These are phyloP conservation scores for Eucalyptus polybractea DNA, from an alignment of 345 rosid genomes.

Conservation along the genomic window DNA sequence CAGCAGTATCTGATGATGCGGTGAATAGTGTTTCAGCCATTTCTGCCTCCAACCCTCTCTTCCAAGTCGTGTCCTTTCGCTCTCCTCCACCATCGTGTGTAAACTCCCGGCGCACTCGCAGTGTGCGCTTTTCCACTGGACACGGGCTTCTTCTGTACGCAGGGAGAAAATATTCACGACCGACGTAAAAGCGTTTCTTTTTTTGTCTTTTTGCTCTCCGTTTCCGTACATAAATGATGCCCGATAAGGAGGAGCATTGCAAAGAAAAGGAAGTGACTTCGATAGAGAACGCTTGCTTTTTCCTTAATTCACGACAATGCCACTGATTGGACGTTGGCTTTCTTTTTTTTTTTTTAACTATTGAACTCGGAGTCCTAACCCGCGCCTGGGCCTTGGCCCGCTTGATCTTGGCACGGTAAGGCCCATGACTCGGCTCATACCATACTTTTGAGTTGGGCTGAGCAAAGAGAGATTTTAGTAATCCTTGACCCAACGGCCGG, in stretches of 20 bases:
- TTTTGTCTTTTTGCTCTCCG: too few species aligned
- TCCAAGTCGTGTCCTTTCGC: neutral
- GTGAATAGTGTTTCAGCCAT: constrained; percentile 29
- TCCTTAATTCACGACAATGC: neutral
- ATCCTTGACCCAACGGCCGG: neutral
- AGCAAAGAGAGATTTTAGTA: neutral
- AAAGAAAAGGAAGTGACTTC: neutral
- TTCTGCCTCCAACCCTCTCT: neutral
- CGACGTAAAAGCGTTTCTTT: too few species aligned
- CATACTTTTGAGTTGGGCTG: neutral
- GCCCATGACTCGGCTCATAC: neutral
- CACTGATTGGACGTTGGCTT: neutral
- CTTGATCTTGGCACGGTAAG: neutral
- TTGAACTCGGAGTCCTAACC: neutral
- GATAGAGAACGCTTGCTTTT: neutral
- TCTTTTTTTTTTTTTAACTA: too few species aligned
- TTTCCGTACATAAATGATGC: too few species aligned
- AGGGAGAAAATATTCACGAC: too few species aligned
- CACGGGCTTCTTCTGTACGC: neutral
- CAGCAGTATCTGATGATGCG: constrained; percentile 24
- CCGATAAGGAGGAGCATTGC: too few species aligned
- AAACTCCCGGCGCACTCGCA: neutral
- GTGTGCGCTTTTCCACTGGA: neutral
- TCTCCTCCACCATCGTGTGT: neutral
- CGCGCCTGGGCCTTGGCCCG: neutral